Percentiles rank a stretch among this genome's conserved stretches.
These are phyloP conservation scores for Penicillium daleae DNA, from an alignment of 495 filamentous ascomycete genomes.

Conservation along the genomic window DNA sequence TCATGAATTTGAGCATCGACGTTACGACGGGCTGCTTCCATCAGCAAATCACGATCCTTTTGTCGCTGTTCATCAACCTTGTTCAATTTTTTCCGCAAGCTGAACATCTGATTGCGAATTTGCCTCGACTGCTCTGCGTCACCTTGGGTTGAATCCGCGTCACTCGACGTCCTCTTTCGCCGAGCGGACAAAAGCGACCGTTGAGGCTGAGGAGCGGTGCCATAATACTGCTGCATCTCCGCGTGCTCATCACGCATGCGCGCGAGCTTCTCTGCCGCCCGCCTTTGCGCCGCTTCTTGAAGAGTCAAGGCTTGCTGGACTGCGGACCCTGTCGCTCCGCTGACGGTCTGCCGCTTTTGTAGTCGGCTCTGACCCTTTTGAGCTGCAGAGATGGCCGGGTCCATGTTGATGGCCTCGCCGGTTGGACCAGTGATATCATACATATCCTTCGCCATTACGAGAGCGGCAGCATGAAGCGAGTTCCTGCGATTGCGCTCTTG, in stretches of 20 bases:
- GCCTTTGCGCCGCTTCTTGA: slow-evolving; percentile 82
- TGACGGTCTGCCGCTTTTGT: slow-evolving; percentile 39
- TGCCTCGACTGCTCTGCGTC: slow-evolving; percentile 70
- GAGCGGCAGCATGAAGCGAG: slow-evolving; percentile 75
- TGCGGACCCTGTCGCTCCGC: slow-evolving; percentile 35
- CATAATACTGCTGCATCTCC: slow-evolving; percentile 75
- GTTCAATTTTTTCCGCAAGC: slow-evolving; percentile 68
- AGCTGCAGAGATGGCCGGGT: slow-evolving; percentile 41
- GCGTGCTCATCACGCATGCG: slow-evolving; percentile 75
- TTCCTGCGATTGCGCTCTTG: slow-evolving; percentile 74
- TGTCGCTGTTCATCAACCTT: slow-evolving; percentile 76
- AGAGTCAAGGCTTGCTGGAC: slow-evolving; percentile 61
- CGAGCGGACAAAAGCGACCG: slow-evolving; percentile 61
- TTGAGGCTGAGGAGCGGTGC: slow-evolving; percentile 51
- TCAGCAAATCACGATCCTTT: slow-evolving; percentile 70
- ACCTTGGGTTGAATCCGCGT: slow-evolving; percentile 61
- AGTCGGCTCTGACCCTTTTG: slow-evolving; percentile 43
- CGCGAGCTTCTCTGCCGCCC: slow-evolving; percentile 80
- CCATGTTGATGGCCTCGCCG: slow-evolving; percentile 26
- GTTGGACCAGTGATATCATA: slow-evolving; percentile 63
- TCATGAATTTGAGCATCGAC: slow-evolving; percentile 75
- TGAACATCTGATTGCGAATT: slow-evolving; percentile 79
- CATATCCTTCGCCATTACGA: slow-evolving; percentile 88
- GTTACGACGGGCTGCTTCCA: slow-evolving; percentile 81
- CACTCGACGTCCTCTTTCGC: slow-evolving; percentile 70